Base-by-base conservation (phyloP, 2,329 filamentous ascomycete genomes). In the Salinomyces thailandicus region DNA sequence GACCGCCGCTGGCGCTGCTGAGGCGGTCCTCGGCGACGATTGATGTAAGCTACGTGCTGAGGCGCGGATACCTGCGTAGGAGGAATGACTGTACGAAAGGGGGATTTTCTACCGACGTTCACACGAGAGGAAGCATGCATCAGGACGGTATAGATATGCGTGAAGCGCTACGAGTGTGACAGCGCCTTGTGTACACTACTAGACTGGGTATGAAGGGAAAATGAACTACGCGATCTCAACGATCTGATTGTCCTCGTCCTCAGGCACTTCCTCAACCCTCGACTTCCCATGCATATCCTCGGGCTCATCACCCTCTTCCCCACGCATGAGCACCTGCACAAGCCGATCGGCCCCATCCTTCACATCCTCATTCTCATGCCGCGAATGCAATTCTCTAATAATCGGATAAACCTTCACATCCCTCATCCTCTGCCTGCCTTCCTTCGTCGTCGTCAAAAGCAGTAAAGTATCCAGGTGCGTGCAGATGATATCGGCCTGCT, bases 381-480 rank as follows among this genome's bases (percentile, higher is more conserved):
- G 73, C 44, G 80, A 52, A 66, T 98, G 91, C 19, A 82, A 80
- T 61, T 96, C 91, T 35, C 91, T 72, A 14, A 96, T 68, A 31
- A 96, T 78, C 0, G 87, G 85, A 59, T 98, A 98, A 1, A 94
- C 83, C 50, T 85, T 84, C 31, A 89, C 68, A 13, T 71, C 65
- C 13, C 86, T 72, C 69, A 96, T 67, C 37, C 73, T 63, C 5
- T 93, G 81, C 41, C 89, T 73, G 2, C 81, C 85, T 48, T 79
- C 69, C 5, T 75, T 70, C 5, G 84, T 89, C 5, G 82, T 87
- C 0, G 84, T 87, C 39, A 98, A 62, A 13, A 98, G 64, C 38
- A 87, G 72, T 37, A 98, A 60, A 1, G 86, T 94, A 63, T 98
- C 91, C 14, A 98, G 62, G 58, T 96, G 87, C 2, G 84, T 91